Percentiles rank a stretch among this genome's conserved stretches.
Evolutionary conservation across 2,329 filamentous ascomycete genomes (phyloP).

Genomic region (Fusarium hainanense): DNA sequence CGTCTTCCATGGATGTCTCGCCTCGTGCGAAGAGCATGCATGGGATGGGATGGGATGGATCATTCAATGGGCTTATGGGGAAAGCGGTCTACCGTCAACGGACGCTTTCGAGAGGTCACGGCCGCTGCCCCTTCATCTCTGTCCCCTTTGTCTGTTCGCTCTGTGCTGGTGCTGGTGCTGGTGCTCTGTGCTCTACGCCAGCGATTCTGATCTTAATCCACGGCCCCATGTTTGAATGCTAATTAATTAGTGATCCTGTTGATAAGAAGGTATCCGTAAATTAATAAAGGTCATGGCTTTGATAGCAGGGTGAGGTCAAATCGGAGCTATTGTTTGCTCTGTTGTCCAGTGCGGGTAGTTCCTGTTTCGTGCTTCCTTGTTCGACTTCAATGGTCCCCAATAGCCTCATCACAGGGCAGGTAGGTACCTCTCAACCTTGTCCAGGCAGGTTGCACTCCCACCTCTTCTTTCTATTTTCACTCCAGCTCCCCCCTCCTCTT

Average conservation of each 20-base stretch:
- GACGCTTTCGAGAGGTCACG: constrained; percentile 26
- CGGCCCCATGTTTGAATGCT: constrained; percentile 14
- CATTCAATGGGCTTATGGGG: constrained; percentile 9
- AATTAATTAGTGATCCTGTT: background rate
- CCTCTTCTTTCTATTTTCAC: constrained; percentile 18
- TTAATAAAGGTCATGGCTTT: constrained; percentile 2
- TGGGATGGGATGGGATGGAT: background rate
- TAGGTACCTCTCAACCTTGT: background rate
- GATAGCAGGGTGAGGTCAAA: background rate
- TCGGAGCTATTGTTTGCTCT: background rate
- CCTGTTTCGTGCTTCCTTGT: constrained; percentile 30
- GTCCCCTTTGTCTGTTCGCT: constrained; percentile 10
- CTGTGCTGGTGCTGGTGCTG: background rate
- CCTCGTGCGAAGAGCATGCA: background rate
- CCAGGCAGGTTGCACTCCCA: constrained; percentile 12
- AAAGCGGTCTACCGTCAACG: constrained; percentile 18
- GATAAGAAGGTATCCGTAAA: background rate
- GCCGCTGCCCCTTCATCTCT: constrained; percentile 37
- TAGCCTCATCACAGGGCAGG: constrained; percentile 25
- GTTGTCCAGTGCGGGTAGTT: background rate
- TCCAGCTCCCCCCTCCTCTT: constrained; percentile 4
- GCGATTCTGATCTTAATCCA: background rate
- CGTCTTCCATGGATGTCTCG: constrained; percentile 16
- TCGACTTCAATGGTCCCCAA: constrained; percentile 27
- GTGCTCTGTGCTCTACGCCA: constrained; percentile 6